Conservation (phyloP, 2,329 filamentous ascomycete species). For the Pseudogymnoascus sp. region DNA sequence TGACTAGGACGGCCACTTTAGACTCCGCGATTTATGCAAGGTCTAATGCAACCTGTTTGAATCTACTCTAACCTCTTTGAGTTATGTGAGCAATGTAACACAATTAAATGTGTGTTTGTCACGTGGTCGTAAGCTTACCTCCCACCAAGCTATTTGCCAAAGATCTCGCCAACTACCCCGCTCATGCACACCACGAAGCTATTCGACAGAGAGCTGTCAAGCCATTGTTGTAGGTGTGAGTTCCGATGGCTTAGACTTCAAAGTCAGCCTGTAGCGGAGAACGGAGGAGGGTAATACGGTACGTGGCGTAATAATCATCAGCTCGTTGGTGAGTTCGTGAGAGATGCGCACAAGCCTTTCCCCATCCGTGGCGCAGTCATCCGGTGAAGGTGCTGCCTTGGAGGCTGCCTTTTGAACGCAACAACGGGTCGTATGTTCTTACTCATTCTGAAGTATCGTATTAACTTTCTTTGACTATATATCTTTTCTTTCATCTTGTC, state of each 20-base stretch:
- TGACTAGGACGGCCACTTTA: not conserved
- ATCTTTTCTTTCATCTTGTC: not conserved
- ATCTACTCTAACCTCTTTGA: not conserved
- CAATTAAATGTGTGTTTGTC: not conserved
- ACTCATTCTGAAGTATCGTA: not conserved
- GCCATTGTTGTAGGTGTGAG: not conserved
- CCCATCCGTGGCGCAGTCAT: conserved; percentile 1
- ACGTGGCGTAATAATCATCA: not conserved
- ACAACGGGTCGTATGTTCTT: not conserved
- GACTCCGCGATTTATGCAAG: conserved; percentile 1
- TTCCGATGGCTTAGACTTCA: not conserved
- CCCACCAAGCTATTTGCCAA: not conserved
- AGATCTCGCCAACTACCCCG: not conserved
- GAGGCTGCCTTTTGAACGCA: not conserved
- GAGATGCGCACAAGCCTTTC: not conserved
- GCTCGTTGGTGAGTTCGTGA: not conserved
- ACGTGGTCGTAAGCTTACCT: not conserved
- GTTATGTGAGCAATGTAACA: not conserved
- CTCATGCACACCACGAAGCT: not conserved
- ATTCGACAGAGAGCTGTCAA: not conserved
- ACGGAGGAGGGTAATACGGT: not conserved
- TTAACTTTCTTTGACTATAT: not conserved
- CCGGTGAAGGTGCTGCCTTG: not conserved
- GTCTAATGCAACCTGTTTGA: not conserved
- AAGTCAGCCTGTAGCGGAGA: not conserved